phyloP scores from a whole-genome alignment of 2,329 filamentous ascomycete species.

The Claviceps purpurea region DNA sequence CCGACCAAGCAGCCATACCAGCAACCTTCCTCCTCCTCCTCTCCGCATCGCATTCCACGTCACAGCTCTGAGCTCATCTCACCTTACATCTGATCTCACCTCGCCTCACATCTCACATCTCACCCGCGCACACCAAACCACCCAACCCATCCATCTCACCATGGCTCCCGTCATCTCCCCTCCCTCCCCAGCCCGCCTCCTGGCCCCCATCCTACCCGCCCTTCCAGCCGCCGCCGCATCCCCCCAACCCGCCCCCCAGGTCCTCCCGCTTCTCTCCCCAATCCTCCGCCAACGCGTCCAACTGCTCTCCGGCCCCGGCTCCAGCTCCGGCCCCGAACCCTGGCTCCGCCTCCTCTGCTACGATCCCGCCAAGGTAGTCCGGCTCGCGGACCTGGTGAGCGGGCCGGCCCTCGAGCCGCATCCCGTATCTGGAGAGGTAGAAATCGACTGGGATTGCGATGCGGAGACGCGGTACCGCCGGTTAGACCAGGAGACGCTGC shows the following conservation, averaged over 20 bases:
- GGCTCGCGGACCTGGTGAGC: constrained; percentile 47
- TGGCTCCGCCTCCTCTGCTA: constrained; percentile 67
- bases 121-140: background rate
- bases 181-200: constrained; percentile 32
- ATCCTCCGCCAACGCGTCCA: constrained; percentile 54
- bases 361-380: constrained; percentile 40
- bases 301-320: constrained; percentile 36
- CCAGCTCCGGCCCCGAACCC: constrained; percentile 36
- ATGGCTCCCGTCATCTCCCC: constrained; percentile 23
- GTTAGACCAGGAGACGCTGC: constrained; percentile 63
- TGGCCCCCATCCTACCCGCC: constrained; percentile 45
- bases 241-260: constrained; percentile 38
- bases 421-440: constrained; percentile 66
- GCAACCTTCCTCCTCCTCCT: no score
- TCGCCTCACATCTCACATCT: no score
- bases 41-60: no score
- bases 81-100: no score
- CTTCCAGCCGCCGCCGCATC: constrained; percentile 46
- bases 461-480: constrained; percentile 49
- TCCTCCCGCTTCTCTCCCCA: constrained; percentile 49
- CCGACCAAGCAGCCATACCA: no score
- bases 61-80: no score
- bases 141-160: background rate
- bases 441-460: constrained; percentile 56
- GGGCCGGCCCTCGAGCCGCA: constrained; percentile 62